Evolutionary conservation across 2,329 filamentous ascomycete genomes (phyloP).

Genomic region (Rhytidhysteron rufulum): DNA sequence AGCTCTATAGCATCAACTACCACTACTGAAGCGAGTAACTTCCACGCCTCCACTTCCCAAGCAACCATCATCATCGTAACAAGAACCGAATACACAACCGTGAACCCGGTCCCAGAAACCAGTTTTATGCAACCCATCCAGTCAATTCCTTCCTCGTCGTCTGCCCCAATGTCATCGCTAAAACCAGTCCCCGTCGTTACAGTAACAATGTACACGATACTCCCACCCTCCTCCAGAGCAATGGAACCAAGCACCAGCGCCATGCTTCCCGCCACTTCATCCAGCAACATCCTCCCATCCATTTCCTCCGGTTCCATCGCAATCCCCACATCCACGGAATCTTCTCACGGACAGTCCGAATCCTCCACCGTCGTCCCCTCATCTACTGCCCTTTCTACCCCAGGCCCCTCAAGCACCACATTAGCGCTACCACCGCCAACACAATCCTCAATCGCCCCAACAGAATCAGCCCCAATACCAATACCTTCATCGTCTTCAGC

Average conservation of each 20-base stretch:
- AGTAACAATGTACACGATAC: conserved; percentile 3
- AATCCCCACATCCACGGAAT: no score
- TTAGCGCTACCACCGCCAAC: background rate
- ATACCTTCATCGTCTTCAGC: conserved; percentile 7
- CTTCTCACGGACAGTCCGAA: no score
- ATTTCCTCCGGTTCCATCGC: no score
- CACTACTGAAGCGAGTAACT: no score
- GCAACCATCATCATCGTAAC: conserved; percentile 13
- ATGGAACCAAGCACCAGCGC: conserved; percentile 3
- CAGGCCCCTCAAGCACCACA: conserved; percentile 1
- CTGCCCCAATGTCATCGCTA: background rate
- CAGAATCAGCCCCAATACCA: background rate
- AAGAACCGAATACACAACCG: conserved; percentile 25
- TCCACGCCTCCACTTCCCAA: no score
- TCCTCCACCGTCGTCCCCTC: no score
- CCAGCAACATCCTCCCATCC: background rate
- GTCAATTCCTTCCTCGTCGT: conserved; percentile 4
- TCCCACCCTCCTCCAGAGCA: conserved; percentile 1
- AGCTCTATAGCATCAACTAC: background rate
- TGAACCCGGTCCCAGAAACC: conserved; percentile 11
- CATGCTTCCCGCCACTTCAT: conserved; percentile 6
- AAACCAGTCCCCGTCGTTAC: conserved; percentile 2
- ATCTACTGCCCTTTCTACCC: no score
- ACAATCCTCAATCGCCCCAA: background rate
- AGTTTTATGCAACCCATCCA: conserved; percentile 1